Evolutionary conservation across 2,329 filamentous ascomycete genomes (phyloP).

Genomic region (Colletotrichum horii): DNA sequence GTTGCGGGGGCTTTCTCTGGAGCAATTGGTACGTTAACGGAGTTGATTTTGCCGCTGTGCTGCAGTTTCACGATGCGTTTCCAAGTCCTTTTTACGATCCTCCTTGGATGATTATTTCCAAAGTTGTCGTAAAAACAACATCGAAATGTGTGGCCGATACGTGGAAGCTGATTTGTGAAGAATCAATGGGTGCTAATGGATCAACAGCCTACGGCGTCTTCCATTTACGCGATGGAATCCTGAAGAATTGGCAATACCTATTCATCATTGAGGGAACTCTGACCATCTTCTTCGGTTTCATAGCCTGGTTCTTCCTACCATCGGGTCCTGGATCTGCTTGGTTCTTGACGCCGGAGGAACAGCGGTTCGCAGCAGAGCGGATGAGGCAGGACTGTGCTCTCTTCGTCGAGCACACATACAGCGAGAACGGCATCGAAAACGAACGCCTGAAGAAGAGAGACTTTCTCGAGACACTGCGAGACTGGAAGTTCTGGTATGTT

Average conservation of each 20-base stretch:
- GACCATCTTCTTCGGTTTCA: conserved; percentile 41
- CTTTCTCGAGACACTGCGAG: conserved; percentile 34
- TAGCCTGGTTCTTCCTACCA: conserved; percentile 43
- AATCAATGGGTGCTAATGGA: neutral
- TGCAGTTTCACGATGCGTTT: neutral
- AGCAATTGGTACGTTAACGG: conserved; percentile 37
- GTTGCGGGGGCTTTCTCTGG: conserved; percentile 63
- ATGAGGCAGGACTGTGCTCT: conserved; percentile 37
- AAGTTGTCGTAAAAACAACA: neutral
- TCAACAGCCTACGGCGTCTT: conserved; percentile 42
- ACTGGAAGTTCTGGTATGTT: conserved; percentile 42
- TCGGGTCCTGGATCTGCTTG: conserved; percentile 38
- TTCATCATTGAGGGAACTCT: conserved; percentile 48
- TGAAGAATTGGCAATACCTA: conserved; percentile 47
- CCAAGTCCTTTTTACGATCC: neutral
- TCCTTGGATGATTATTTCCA: neutral
- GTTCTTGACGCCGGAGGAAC: conserved; percentile 42
- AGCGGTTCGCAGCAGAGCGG: conserved; percentile 38
- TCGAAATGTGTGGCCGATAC: neutral
- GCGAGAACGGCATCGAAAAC: conserved; percentile 14
- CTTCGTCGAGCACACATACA: conserved; percentile 33
- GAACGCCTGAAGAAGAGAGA: conserved; percentile 32
- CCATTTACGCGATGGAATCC: conserved; percentile 33
- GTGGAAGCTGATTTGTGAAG: neutral
- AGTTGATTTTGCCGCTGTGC: neutral